Conservation (phyloP, 768 basidiomycete species). For the Mycena epipterygia region DNA sequence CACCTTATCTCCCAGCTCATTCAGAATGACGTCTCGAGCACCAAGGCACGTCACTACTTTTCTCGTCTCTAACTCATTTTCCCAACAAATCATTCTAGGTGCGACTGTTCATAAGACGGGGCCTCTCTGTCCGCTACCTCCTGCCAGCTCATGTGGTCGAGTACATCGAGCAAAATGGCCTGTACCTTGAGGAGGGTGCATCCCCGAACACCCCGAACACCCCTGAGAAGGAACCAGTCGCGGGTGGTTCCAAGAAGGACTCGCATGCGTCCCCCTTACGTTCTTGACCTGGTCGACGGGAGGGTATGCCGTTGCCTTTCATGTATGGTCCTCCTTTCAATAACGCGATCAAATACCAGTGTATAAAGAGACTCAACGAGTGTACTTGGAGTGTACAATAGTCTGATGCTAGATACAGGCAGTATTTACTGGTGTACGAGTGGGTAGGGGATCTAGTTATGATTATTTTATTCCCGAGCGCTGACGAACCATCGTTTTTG, state of each 20-base stretch:
- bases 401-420: conserved; percentile 32
- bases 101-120: conserved; percentile 82
- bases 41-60: conserved; percentile 69
- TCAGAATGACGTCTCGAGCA: conserved; percentile 97
- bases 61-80: neutral
- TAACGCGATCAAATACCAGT: conserved; percentile 23
- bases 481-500: conserved; percentile 24
- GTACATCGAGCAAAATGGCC: conserved; percentile 90
- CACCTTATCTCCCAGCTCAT: conserved; percentile 94
- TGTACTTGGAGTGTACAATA: conserved; percentile 35
- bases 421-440: conserved; percentile 39
- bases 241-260: conserved; percentile 48
- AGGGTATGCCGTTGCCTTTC: conserved; percentile 33
- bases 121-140: conserved; percentile 89
- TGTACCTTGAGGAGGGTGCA: conserved; percentile 76
- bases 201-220: conserved; percentile 34
- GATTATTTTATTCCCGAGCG: conserved; percentile 30
- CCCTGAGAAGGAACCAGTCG: conserved; percentile 44
- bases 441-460: conserved; percentile 37
- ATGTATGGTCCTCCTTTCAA: conserved; percentile 3
- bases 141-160: conserved; percentile 92
- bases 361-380: conserved; percentile 16
- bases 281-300: conserved; percentile 21
- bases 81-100: conserved; percentile 49
- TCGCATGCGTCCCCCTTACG: conserved; percentile 35